phyloP scores from a whole-genome alignment of 139 green algal species.

The Ulvella scutata region DNA sequence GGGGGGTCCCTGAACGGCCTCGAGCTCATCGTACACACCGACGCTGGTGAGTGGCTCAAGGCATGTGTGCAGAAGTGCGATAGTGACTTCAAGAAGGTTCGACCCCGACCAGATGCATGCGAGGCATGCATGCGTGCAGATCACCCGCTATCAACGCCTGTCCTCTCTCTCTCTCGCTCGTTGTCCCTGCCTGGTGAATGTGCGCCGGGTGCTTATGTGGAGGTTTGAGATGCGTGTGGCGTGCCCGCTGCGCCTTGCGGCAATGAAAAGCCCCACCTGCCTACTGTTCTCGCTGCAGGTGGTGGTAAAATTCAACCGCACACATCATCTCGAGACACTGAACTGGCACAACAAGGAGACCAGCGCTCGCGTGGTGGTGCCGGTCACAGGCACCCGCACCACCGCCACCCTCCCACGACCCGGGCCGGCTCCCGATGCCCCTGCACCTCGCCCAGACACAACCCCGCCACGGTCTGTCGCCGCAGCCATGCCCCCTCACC shows the following conservation, averaged over 20 bases:
- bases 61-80: not conserved
- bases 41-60: not conserved
- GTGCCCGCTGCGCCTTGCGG: not conserved
- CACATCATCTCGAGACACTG: not conserved
- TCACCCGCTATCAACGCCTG: not conserved
- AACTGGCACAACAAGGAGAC: conserved; percentile 1
- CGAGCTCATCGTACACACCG: not conserved
- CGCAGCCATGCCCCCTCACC: too few species aligned
- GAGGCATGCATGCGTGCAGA: not conserved
- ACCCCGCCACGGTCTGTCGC: too few species aligned
- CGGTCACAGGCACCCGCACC: too few species aligned
- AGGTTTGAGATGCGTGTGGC: too few species aligned
- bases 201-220: too few species aligned
- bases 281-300: not conserved
- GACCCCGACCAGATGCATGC: not conserved
- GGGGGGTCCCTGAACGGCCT: not conserved
- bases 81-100: not conserved
- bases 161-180: too few species aligned
- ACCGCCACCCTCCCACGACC: too few species aligned
- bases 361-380: not conserved
- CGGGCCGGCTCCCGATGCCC: too few species aligned
- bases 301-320: not conserved
- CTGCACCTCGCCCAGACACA: too few species aligned
- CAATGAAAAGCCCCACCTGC: not conserved
- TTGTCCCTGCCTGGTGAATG: too few species aligned